Evolutionary conservation across 192 early-diverging fungal genomes (phyloP), one percentile per base, ranked within the genome.

Genomic region (Chytriomyces confervae): DNA sequence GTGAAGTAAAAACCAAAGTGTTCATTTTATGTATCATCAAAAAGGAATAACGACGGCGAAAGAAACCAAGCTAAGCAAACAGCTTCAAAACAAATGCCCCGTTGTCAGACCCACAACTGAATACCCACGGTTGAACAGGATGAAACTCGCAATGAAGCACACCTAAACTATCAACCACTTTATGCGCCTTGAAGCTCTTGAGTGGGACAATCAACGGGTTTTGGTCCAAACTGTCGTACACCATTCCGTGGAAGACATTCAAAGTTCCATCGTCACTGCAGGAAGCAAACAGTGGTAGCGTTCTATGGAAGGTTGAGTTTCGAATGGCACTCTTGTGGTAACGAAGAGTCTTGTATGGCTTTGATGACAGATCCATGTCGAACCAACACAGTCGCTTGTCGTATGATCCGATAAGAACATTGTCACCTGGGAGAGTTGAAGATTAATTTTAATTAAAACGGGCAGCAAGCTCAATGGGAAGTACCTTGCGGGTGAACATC

Each of bases 171-270:
- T 94, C 92, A 36, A 88, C 87, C 61, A 90, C 81, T 62, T 89
- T 75, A 82, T 98, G 96, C 70, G 89, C 93, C 53, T 91, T 89
- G 53, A 99, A 83, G 47, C 94, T 94, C 88, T 97, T 98, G 46
- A 99, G 92, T n/a, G 97, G 97, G 48, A 98, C 96, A 84, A 99
- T 96, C 73, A 99, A 84, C 62, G 97, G 97, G 86, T 99, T 97
- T 83, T 93, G 92, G 77, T 98, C 87, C 81, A 99, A 86, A 83
- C 98, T 96, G 71, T 92, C 89, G 84, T 97, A 99, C 29, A 99
- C 97, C 94, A 95, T 98, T 61, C 95, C 95, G 83, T 99, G 95
- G 92, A 98, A 99, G 10, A 99, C 86, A 79, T 97, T 95, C 7
- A 98, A 91, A 29, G 90, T 89, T 45, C 97, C 95, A 76, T 99